Conservation (phyloP, 1,284 basidiomycete species). For the Hymenochaete sp. region DNA sequence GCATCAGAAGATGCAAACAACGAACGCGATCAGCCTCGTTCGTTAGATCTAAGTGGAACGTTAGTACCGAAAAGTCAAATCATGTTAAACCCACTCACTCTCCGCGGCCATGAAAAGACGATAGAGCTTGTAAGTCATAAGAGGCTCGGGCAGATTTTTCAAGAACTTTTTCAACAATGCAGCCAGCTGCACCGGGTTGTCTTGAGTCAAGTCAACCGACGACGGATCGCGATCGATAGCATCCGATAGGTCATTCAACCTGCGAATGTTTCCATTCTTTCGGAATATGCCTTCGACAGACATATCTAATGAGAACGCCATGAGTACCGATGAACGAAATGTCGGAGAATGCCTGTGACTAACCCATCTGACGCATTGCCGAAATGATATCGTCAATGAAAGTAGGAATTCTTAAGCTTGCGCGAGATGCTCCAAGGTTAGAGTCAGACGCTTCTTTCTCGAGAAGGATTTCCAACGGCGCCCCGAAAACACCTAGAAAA, state of each 20-base stretch:
- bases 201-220: constrained; percentile 85
- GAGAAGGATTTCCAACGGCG: constrained; percentile 91
- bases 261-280: constrained; percentile 95
- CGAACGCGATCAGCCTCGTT: constrained; percentile 74
- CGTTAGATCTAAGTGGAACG: constrained; percentile 50
- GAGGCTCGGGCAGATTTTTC: constrained; percentile 91
- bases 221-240: constrained; percentile 88
- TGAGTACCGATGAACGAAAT: not conserved
- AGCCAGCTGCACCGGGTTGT: constrained; percentile 96
- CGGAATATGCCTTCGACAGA: constrained; percentile 98
- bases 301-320: constrained; percentile 60
- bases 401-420: constrained; percentile 83
- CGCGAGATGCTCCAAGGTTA: constrained; percentile 79
- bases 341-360: constrained; percentile 28
- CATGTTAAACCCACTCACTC: constrained; percentile 39
- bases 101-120: constrained; percentile 84
- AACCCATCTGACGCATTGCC: constrained; percentile 99
- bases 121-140: constrained; percentile 93
- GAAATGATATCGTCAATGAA: constrained; percentile 98
- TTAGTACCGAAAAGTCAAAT: constrained; percentile 9
- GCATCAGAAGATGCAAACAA: constrained; percentile 78
- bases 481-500: constrained; percentile 71
- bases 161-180: constrained; percentile 97
- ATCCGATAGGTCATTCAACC: constrained; percentile 85
- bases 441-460: constrained; percentile 95